Evolutionary conservation across 495 filamentous ascomycete species (phyloP).

Genomic region (Penicillium paxilli): DNA sequence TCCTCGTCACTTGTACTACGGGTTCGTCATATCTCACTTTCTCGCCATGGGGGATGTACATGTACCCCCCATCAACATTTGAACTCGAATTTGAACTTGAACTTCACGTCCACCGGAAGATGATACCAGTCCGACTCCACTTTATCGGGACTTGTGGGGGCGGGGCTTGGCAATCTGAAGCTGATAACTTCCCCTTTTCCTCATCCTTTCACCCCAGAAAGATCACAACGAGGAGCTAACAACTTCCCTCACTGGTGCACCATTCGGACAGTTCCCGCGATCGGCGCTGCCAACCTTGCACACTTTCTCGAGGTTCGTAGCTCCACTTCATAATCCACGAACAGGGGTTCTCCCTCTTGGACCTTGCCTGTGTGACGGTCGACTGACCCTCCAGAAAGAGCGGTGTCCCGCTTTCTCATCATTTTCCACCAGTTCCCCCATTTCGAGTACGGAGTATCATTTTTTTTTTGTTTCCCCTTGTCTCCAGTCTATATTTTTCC

Average conservation of each 20-base stretch:
- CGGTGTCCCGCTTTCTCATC: conserved; percentile 10
- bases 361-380: neutral
- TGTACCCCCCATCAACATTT: too few species aligned
- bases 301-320: conserved; percentile 3
- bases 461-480: neutral
- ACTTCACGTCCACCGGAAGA: conserved; percentile 5
- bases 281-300: conserved; percentile 14
- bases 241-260: neutral
- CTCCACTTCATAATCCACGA: conserved; percentile 2
- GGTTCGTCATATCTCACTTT: conserved; percentile 1
- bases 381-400: conserved; percentile 13
- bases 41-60: too few species aligned
- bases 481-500: too few species aligned
- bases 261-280: conserved; percentile 6
- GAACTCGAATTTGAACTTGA: too few species aligned
- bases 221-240: neutral
- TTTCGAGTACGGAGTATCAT: neutral
- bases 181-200: neutral
- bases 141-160: conserved; percentile 12
- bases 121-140: conserved; percentile 4
- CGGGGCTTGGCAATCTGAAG: conserved; percentile 14
- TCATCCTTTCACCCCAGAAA: neutral
- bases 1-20: conserved; percentile 7
- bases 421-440: conserved; percentile 1
- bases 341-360: conserved; percentile 3